Conservation (phyloP, 768 basidiomycete species). For the Mrakia frigida region DNA sequence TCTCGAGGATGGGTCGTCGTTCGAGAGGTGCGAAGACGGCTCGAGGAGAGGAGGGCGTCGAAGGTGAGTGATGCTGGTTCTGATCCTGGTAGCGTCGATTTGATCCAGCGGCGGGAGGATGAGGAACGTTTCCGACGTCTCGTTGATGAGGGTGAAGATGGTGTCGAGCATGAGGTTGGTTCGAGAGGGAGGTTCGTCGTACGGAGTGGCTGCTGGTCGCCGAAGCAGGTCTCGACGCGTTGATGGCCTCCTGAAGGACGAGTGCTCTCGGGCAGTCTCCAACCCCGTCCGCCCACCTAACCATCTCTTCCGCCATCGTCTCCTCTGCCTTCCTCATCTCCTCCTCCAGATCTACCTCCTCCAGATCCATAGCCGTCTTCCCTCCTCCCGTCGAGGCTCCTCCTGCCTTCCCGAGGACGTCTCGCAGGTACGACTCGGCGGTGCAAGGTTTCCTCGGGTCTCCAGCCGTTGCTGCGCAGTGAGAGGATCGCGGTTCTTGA, state of each 20-base stretch:
- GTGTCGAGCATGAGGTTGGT: background rate
- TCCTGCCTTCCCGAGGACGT: slow-evolving; percentile 19
- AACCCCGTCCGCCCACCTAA: slow-evolving; percentile 13
- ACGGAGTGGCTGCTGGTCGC: background rate
- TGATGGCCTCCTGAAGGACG: background rate
- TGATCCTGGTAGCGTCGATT: background rate
- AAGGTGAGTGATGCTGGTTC: background rate
- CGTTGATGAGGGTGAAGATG: background rate
- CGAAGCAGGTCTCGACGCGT: background rate
- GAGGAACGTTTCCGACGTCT: background rate
- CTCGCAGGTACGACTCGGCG: slow-evolving; percentile 11
- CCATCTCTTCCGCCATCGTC: slow-evolving; percentile 6
- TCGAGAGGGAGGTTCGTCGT: background rate
- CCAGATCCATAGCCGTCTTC: background rate
- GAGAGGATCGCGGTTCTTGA: background rate
- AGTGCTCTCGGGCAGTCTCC: background rate
- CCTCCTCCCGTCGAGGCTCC: background rate
- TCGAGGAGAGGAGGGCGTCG: background rate
- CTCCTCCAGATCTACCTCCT: background rate
- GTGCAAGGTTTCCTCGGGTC: background rate
- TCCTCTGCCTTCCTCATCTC: slow-evolving; percentile 8
- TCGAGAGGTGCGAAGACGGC: background rate
- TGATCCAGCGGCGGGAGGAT: background rate
- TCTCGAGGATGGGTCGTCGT: background rate
- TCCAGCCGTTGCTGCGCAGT: background rate